Conservation (phyloP, 1,139 yeast species). For the Yamadazyma pseudoaaseri region DNA sequence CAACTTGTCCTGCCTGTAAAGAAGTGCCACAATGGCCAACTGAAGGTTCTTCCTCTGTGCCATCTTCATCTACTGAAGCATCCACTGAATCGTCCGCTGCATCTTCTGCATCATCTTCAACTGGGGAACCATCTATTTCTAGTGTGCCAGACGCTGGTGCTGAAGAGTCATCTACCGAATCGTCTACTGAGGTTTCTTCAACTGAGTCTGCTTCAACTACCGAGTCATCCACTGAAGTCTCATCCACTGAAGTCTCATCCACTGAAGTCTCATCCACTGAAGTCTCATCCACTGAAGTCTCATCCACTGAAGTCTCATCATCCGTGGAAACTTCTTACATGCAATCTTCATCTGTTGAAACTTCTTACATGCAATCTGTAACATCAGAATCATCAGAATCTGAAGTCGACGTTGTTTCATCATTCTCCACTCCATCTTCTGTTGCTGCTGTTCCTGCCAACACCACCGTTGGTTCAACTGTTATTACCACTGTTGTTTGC, state of each 20-base stretch:
- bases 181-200: slow-evolving; percentile 7
- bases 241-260: slow-evolving; percentile 6
- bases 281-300: slow-evolving; percentile 1
- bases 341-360: slow-evolving; percentile 3
- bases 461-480: slow-evolving; percentile 3
- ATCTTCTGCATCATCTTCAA: slow-evolving; percentile 4
- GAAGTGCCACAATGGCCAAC: slow-evolving; percentile 11
- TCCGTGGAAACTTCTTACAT: slow-evolving; percentile 2
- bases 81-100: slow-evolving; percentile 5
- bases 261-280: background rate
- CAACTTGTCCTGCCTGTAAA: slow-evolving; percentile 13
- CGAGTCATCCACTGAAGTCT: slow-evolving; percentile 6
- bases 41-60: slow-evolving; percentile 9
- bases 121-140: slow-evolving; percentile 8
- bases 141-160: slow-evolving; percentile 6
- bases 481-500: slow-evolving; percentile 1
- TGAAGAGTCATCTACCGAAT: slow-evolving; percentile 4
- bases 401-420: slow-evolving; percentile 3
- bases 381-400: slow-evolving; percentile 3
- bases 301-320: slow-evolving; percentile 1
- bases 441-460: no score
- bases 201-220: slow-evolving; percentile 5
- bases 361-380: slow-evolving; percentile 5
- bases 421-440: background rate
- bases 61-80: slow-evolving; percentile 7